Base-by-base conservation (phyloP, 179 eudicot species). In the Patellifolia procumbens region DNA sequence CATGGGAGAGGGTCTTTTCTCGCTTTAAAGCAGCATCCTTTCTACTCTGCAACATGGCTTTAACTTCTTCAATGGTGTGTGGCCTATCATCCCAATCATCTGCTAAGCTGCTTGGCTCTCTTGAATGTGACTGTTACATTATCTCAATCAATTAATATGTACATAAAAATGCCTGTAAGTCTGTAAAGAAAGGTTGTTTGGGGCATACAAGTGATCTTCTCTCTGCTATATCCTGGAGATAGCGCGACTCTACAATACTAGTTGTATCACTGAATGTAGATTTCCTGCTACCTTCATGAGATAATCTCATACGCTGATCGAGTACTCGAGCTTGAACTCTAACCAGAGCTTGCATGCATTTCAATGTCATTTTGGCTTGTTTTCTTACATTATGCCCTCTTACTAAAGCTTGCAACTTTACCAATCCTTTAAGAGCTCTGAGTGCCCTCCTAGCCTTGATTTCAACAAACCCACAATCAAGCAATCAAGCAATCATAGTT, bases 71-170 rank as follows among this genome's bases (percentile, higher is more conserved):
- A 67, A 88, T 72, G 28, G 91, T 90, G 76, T 90, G 94, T 32
- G 92, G 89, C 68, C 90, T 81, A 60, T 90, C 93, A 65, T 90
- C 92, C 97, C 97, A 90, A 62, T 91, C 97, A 79, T 96, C 92
- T 71, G 94, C 92, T 53, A 83, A 77, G 58, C 96, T 87, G 65
- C 91, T 90, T 76, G 88, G 84, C 43, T 86, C 91, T 82, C 88
- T 89, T 37, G 93, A 86, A 87, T 89, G 87, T 13, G 82, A 81
- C 86, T 84, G 24, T 39, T n/a, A 61, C 24, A 68, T 29, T 35
- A 3, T 35, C 19, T 35, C n/a, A 62, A 26, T 31, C 35, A 53
- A 42, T 26, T 31, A 2, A 39, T 31, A 59, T 58, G 2, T n/a
- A n/a, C n/a, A n/a, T n/a, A n/a, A n/a, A n/a, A n/a, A n/a, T n/a